Evolutionary conservation across 1,139 yeast genomes (phyloP).

Genomic region (Pichia sp.): DNA sequence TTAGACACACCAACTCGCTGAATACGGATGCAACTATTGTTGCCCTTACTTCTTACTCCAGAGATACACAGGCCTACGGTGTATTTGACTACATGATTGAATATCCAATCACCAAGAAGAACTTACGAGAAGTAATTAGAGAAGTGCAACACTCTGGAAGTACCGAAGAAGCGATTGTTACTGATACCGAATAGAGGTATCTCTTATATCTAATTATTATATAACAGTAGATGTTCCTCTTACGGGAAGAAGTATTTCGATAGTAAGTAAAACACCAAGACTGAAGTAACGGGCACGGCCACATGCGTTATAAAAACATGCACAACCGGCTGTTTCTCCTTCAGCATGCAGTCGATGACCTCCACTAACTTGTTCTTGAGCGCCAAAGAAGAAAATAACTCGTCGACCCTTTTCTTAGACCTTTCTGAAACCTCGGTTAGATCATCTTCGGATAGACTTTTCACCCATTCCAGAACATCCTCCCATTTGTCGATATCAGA

Average conservation of each 20-base stretch:
- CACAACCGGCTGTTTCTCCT: no score
- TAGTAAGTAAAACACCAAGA: no score
- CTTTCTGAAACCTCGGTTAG: constrained; percentile 19
- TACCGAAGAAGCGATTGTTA: constrained; percentile 25
- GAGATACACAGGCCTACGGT: constrained; percentile 54
- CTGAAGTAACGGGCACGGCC: no score
- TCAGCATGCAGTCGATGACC: no score
- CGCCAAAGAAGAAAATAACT: constrained; percentile 22
- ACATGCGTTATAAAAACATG: constrained; percentile 1
- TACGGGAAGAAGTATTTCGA: no score
- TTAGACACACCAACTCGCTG: constrained; percentile 67
- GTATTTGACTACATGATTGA: constrained; percentile 68
- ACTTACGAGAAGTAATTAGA: constrained; percentile 27
- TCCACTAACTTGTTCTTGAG: constrained; percentile 16
- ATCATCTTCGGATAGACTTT: constrained; percentile 28
- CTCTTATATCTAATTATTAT: no score
- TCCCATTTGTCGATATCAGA: constrained; percentile 60
- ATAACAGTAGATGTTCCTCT: no score
- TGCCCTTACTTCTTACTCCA: constrained; percentile 66
- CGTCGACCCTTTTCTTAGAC: constrained; percentile 16
- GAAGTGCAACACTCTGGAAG: constrained; percentile 10
- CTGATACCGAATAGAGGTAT: constrained; percentile 23
- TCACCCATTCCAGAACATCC: constrained; percentile 40
- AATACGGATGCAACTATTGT: constrained; percentile 75
- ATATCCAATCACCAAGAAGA: constrained; percentile 56